Percentiles rank a stretch among this genome's conserved stretches.
Conservation (phyloP, 371 early-diverging fungal species). For the Parasitella parasitica region DNA sequence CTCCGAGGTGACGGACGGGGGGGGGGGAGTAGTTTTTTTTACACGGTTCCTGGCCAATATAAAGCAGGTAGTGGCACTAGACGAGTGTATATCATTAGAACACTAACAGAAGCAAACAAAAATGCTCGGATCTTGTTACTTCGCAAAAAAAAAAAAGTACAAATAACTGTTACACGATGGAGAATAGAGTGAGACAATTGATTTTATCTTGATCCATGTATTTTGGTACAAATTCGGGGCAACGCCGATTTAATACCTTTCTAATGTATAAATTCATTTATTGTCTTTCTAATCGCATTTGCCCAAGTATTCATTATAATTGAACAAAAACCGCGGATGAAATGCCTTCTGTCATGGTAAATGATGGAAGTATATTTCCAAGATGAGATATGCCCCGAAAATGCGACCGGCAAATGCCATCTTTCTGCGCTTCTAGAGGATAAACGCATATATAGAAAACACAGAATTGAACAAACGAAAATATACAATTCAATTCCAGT, state of each 20-base stretch:
- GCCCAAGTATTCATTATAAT: too few relatives aligned
- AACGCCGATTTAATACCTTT: too few relatives aligned
- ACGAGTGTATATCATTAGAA: constrained; percentile 10
- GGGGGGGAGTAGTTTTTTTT: neutral
- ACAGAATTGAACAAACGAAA: neutral
- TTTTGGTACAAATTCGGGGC: too few relatives aligned
- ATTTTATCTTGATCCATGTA: too few relatives aligned
- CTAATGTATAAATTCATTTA: neutral
- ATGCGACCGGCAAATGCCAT: too few relatives aligned
- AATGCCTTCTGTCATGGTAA: too few relatives aligned
- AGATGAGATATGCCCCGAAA: too few relatives aligned
- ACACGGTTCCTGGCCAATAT: constrained; percentile 6
- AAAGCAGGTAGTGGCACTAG: neutral
- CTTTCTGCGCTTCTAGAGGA: neutral
- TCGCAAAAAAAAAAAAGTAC: neutral
- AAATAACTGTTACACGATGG: constrained; percentile 5
- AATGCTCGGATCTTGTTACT: constrained; percentile 20
- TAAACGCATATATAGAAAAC: neutral
- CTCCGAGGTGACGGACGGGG: neutral
- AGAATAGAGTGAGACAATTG: neutral
- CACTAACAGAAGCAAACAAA: constrained; percentile 21
- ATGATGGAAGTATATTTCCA: too few relatives aligned
- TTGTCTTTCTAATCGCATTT: too few relatives aligned
- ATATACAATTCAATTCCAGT: neutral
- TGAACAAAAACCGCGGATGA: too few relatives aligned